A percentile compares a stretch with the other conserved stretches of the same genome.
Evolutionary conservation across 345 rosid genomes (phyloP).

Genomic region (Odontarrhena argentea): DNA sequence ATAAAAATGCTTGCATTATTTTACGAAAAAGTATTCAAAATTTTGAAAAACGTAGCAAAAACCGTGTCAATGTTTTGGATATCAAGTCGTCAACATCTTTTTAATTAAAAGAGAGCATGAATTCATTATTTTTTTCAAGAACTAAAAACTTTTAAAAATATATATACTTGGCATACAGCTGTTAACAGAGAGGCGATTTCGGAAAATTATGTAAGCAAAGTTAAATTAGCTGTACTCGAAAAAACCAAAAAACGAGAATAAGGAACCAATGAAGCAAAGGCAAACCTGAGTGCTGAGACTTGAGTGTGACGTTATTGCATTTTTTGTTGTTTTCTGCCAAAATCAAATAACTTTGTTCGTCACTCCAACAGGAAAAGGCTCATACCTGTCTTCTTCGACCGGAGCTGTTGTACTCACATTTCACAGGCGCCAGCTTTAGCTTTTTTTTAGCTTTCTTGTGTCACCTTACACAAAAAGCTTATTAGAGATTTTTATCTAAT

Average conservation of each 20-base stretch:
- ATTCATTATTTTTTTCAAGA: not conserved
- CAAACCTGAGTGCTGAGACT: slow-evolving; percentile 29
- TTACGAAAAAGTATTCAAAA: slow-evolving; percentile 11
- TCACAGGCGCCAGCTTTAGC: slow-evolving; percentile 29
- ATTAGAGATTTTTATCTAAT: slow-evolving; percentile 14
- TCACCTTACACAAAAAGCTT: slow-evolving; percentile 11
- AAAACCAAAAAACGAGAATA: slow-evolving; percentile 26
- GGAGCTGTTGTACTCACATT: slow-evolving; percentile 26
- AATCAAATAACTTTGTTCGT: slow-evolving; percentile 25
- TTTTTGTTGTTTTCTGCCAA: slow-evolving; percentile 25
- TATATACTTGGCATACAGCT: slow-evolving; percentile 35
- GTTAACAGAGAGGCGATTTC: slow-evolving; percentile 41
- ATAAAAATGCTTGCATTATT: not conserved
- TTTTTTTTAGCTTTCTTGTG: slow-evolving; percentile 33
- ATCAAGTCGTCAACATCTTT: slow-evolving; percentile 11
- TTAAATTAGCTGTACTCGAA: slow-evolving; percentile 34
- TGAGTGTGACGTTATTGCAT: slow-evolving; percentile 36
- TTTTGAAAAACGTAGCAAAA: slow-evolving; percentile 18
- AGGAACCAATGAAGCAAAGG: slow-evolving; percentile 40
- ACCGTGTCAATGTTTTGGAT: slow-evolving; percentile 25
- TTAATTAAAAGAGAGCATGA: slow-evolving; percentile 20
- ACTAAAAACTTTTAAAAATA: not conserved
- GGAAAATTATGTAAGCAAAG: slow-evolving; percentile 16
- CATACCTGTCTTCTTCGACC: slow-evolving; percentile 26
- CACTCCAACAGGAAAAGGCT: slow-evolving; percentile 29